Evolutionary conservation across 2,329 filamentous ascomycete species (phyloP).

Genomic region (Pezicula rhizophila): DNA sequence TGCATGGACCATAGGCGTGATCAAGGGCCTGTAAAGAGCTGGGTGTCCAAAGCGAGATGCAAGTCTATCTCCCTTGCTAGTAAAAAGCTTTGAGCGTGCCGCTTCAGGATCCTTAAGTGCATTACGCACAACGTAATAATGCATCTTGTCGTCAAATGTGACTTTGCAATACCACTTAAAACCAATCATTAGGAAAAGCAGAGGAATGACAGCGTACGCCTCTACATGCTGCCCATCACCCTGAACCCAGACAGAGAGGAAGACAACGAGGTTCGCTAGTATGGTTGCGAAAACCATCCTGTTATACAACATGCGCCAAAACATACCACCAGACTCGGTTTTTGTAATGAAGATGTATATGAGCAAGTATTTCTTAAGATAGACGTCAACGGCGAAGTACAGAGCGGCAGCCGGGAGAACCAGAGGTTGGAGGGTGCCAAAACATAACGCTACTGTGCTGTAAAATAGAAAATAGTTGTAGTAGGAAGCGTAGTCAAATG

Average conservation of each 20-base stretch:
- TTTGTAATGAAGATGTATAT: slow-evolving; percentile 96
- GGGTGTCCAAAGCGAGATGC: slow-evolving; percentile 83
- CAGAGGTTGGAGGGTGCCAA: slow-evolving; percentile 78
- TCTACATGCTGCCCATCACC: slow-evolving; percentile 53
- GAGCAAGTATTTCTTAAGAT: slow-evolving; percentile 90
- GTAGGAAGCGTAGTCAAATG: slow-evolving; percentile 93
- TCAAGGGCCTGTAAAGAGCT: slow-evolving; percentile 79
- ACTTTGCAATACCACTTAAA: slow-evolving; percentile 84
- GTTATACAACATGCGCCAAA: slow-evolving; percentile 90
- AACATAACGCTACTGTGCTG: slow-evolving; percentile 80
- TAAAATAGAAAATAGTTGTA: slow-evolving; percentile 99
- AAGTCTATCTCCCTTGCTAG: slow-evolving; percentile 59
- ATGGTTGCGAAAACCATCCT: slow-evolving; percentile 80
- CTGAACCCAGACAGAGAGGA: slow-evolving; percentile 66
- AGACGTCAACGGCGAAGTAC: slow-evolving; percentile 83
- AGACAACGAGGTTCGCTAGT: slow-evolving; percentile 72
- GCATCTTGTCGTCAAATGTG: slow-evolving; percentile 71
- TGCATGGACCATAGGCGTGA: slow-evolving; percentile 91
- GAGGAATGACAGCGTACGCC: slow-evolving; percentile 64
- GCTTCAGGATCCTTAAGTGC: slow-evolving; percentile 40
- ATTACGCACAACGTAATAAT: slow-evolving; percentile 70
- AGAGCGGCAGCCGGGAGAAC: slow-evolving; percentile 80
- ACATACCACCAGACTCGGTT: slow-evolving; percentile 88
- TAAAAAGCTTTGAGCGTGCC: slow-evolving; percentile 40
- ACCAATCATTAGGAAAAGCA: slow-evolving; percentile 69